A percentile compares a stretch with the other conserved stretches of the same genome.
Evolutionary conservation across 2,329 filamentous ascomycete species (phyloP).

Genomic region (Cladosporium phlei): DNA sequence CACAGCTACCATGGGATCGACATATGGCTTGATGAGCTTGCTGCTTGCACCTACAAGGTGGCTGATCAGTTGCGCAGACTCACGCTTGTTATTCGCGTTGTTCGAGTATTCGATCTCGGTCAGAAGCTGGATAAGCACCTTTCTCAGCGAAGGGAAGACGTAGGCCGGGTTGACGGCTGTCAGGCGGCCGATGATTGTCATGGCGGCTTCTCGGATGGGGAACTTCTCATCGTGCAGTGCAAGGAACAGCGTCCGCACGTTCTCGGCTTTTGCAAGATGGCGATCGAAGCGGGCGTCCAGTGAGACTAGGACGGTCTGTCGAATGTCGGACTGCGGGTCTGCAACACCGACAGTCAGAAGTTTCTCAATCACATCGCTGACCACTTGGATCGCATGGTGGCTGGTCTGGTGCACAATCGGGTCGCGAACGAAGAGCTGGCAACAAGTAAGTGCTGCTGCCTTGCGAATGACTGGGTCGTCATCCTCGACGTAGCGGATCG

Average conservation of each 20-base stretch:
- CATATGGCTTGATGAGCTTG: conserved; percentile 89
- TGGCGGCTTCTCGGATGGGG: conserved; percentile 85
- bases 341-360: conserved; percentile 91
- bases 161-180: conserved; percentile 92
- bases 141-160: conserved; percentile 90
- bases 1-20: conserved; percentile 91
- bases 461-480: conserved; percentile 91
- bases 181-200: conserved; percentile 90
- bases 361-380: conserved; percentile 96
- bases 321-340: conserved; percentile 81
- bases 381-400: conserved; percentile 92
- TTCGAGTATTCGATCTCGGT: conserved; percentile 96
- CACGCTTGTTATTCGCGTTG: conserved; percentile 88
- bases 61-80: conserved; percentile 88
- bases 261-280: conserved; percentile 95
- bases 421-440: conserved; percentile 93
- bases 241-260: conserved; percentile 91
- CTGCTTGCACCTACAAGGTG: conserved; percentile 91
- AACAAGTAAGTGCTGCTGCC: conserved; percentile 92
- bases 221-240: conserved; percentile 95
- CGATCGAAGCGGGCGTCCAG: conserved; percentile 92
- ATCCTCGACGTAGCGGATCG: conserved; percentile 95
- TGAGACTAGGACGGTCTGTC: conserved; percentile 79
- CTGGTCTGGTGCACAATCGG: conserved; percentile 98
- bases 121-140: conserved; percentile 90